phyloP scores from a whole-genome alignment of 331 rosid species.

The Quercus tomentella region DNA sequence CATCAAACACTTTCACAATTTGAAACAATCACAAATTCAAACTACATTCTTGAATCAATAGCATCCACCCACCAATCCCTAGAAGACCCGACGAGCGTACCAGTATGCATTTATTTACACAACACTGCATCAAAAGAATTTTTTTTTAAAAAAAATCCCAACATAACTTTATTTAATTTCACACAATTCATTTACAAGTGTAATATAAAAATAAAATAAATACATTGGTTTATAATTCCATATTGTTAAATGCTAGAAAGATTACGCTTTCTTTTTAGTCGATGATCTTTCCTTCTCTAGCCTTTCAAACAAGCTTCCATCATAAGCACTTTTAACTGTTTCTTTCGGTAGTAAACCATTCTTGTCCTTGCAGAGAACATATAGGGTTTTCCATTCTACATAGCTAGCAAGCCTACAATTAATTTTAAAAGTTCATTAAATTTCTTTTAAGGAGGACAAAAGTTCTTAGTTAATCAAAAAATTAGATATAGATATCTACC shows the following conservation, averaged over 20 bases:
- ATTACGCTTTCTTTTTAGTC: conserved; percentile 34
- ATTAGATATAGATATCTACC: conserved; percentile 32
- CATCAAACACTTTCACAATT: neutral
- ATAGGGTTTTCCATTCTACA: conserved; percentile 66
- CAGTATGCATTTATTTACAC: conserved; percentile 5
- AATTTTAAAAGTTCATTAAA: neutral
- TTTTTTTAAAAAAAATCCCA: neutral
- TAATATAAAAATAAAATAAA: neutral
- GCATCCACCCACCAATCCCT: neutral
- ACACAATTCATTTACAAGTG: neutral
- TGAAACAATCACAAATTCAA: neutral
- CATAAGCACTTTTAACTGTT: conserved; percentile 57
- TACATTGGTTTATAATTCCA: neutral
- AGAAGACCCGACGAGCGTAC: neutral
- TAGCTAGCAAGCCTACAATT: conserved; percentile 45
- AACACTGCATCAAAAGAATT: conserved; percentile 8
- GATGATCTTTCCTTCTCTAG: conserved; percentile 48
- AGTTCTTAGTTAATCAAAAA: neutral
- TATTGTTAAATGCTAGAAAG: neutral
- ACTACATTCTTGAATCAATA: neutral
- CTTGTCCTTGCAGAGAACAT: conserved; percentile 67
- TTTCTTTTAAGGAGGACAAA: neutral
- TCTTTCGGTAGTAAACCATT: conserved; percentile 66
- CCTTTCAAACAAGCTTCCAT: conserved; percentile 72
- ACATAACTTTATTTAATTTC: neutral